These are phyloP conservation scores for Aquilaria sinensis DNA, from an alignment of 345 rosid species.

Conservation along the genomic window DNA sequence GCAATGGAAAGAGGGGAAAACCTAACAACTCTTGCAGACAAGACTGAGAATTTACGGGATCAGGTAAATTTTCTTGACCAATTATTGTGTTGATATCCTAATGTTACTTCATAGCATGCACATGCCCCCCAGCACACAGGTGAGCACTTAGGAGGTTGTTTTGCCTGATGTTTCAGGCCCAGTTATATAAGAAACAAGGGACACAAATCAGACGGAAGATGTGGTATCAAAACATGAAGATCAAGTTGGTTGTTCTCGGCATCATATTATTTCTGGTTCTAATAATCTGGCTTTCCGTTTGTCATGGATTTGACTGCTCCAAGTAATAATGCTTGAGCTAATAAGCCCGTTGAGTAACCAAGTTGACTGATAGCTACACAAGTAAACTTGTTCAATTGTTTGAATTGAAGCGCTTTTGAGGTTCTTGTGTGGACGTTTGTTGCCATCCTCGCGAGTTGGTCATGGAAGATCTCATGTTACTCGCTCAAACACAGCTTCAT, in stretches of 20 bases:
- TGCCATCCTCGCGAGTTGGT: no score
- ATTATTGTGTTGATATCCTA: neutral
- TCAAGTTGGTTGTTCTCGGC: slow-evolving; percentile 78
- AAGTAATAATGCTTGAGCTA: slow-evolving; percentile 22
- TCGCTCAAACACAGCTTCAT: no score
- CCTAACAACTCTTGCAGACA: slow-evolving; percentile 57
- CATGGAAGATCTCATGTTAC: no score
- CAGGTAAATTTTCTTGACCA: slow-evolving; percentile 37
- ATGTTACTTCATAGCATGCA: no score
- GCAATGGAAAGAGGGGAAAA: slow-evolving; percentile 81
- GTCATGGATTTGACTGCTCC: slow-evolving; percentile 80
- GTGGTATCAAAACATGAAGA: slow-evolving; percentile 99
- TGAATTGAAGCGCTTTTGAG: no score
- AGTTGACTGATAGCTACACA: no score
- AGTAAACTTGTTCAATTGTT: no score
- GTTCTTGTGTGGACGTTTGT: no score
- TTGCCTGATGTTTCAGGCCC: slow-evolving; percentile 46
- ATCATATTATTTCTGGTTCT: slow-evolving; percentile 69
- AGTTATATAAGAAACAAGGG: slow-evolving; percentile 58
- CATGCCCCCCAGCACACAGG: no score
- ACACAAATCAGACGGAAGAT: slow-evolving; percentile 67
- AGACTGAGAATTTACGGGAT: slow-evolving; percentile 69
- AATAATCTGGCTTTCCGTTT: slow-evolving; percentile 79
- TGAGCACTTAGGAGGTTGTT: neutral
- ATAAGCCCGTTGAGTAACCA: neutral